A percentile compares a stretch with the other conserved stretches of the same genome.
Conservation (phyloP, 768 basidiomycete species). For the Suillus brevipes region DNA sequence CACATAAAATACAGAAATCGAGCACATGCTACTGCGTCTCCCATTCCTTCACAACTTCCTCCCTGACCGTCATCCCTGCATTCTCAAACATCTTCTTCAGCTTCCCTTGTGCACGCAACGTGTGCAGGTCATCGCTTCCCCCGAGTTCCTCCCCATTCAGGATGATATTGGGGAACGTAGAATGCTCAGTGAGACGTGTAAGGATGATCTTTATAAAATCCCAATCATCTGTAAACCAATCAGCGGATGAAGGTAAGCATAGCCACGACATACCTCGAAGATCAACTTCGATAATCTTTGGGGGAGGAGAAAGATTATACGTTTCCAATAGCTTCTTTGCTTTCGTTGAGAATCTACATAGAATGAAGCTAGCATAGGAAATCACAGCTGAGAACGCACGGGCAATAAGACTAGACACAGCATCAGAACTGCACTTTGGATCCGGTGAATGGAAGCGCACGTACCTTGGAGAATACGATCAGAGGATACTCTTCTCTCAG, state of each 20-base stretch:
- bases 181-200: constrained; percentile 60
- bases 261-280: constrained; percentile 48
- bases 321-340: constrained; percentile 50
- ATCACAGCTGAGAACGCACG: constrained; percentile 44
- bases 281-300: constrained; percentile 76
- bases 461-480: constrained; percentile 81
- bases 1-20: too few relatives aligned
- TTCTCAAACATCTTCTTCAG: constrained; percentile 47
- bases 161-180: constrained; percentile 78
- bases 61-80: constrained; percentile 43
- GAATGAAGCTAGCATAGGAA: neutral
- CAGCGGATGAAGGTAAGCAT: neutral
- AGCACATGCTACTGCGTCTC: too few relatives aligned
- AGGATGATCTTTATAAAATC: constrained; percentile 65
- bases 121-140: constrained; percentile 59
- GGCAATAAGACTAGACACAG: constrained; percentile 65
- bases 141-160: constrained; percentile 63
- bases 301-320: constrained; percentile 62
- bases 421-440: neutral
- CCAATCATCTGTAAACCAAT: constrained; percentile 50
- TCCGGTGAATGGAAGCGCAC: constrained; percentile 18
- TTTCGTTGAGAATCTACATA: constrained; percentile 29
- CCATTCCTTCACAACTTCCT: constrained; percentile 6
- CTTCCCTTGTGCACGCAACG: constrained; percentile 45
- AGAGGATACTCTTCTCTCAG: constrained; percentile 59